These are phyloP conservation scores for Paraphaeosphaeria minitans DNA, from an alignment of 2,329 filamentous ascomycete genomes.

Conservation along the genomic window DNA sequence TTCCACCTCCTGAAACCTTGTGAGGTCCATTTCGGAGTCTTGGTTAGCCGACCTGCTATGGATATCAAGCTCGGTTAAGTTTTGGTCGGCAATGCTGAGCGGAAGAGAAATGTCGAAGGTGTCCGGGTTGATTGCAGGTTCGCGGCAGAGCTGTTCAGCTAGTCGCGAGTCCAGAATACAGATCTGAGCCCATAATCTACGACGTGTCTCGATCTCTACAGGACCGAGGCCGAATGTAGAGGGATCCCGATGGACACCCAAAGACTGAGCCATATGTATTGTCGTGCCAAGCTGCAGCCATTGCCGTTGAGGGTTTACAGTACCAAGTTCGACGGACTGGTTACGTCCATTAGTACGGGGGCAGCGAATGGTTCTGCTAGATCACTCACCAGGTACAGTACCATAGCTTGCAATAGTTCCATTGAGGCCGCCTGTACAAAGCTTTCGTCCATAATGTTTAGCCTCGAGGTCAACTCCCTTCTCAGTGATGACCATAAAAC, in stretches of 20 bases:
- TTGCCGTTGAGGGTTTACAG: constrained; percentile 16
- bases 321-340: constrained; percentile 20
- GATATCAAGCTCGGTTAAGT: constrained; percentile 49
- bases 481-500: constrained; percentile 18
- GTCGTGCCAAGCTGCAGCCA: constrained; percentile 24
- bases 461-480: constrained; percentile 18
- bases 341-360: constrained; percentile 2
- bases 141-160: constrained; percentile 72
- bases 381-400: constrained; percentile 23
- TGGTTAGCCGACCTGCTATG: constrained; percentile 10
- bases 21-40: constrained; percentile 12
- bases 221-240: constrained; percentile 67
- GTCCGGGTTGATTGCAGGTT: constrained; percentile 68
- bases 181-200: constrained; percentile 75
- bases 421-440: constrained; percentile 16
- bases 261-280: constrained; percentile 22
- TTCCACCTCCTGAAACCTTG: constrained; percentile 19
- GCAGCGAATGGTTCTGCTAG: not conserved
- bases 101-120: constrained; percentile 75
- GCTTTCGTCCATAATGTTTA: constrained; percentile 16
- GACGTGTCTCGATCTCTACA: constrained; percentile 70
- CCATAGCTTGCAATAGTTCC: constrained; percentile 24
- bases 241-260: constrained; percentile 46
- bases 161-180: constrained; percentile 75
- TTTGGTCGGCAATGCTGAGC: constrained; percentile 68